Conservation (phyloP, 768 basidiomycete species). For the Rhizopogon roseolus region DNA sequence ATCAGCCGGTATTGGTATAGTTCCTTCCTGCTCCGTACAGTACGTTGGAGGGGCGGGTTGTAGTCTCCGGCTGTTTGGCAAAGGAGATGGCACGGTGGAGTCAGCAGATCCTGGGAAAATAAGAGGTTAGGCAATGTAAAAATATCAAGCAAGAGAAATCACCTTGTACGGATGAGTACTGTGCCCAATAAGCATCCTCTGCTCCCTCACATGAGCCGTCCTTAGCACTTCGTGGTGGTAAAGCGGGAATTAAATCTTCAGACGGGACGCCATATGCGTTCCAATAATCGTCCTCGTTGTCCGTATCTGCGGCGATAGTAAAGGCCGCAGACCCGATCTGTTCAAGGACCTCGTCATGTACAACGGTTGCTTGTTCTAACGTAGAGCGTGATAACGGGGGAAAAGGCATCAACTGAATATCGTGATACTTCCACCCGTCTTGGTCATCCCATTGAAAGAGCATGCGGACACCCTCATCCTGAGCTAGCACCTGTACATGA, state of each 20-base stretch:
- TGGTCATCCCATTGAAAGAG: constrained; percentile 63
- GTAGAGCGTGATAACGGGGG: constrained; percentile 36
- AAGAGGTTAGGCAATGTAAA: constrained; percentile 4
- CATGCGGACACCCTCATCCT: constrained; percentile 42
- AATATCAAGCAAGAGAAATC: constrained; percentile 9
- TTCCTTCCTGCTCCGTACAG: constrained; percentile 6
- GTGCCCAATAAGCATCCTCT: constrained; percentile 76
- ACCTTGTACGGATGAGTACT: constrained; percentile 70
- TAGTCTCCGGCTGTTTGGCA: constrained; percentile 25
- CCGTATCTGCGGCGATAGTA: constrained; percentile 11
- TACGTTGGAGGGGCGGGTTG: constrained; percentile 7
- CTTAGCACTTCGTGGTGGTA: constrained; percentile 14
- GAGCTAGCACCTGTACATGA: constrained; percentile 45
- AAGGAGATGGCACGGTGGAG: constrained; percentile 59
- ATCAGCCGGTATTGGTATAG: constrained; percentile 10
- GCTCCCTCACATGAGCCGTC: constrained; percentile 6
- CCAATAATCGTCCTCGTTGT: constrained; percentile 61
- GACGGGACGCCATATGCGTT: constrained; percentile 49
- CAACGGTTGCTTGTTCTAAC: constrained; percentile 26
- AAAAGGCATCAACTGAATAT: constrained; percentile 66
- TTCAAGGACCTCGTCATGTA: constrained; percentile 5
- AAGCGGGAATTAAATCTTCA: constrained; percentile 17
- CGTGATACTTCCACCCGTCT: constrained; percentile 66
- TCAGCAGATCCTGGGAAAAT: constrained; percentile 56
- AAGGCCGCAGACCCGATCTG: background rate